Evolutionary conservation across 1,284 basidiomycete genomes (phyloP).

Genomic region (Ustilago hordei): DNA sequence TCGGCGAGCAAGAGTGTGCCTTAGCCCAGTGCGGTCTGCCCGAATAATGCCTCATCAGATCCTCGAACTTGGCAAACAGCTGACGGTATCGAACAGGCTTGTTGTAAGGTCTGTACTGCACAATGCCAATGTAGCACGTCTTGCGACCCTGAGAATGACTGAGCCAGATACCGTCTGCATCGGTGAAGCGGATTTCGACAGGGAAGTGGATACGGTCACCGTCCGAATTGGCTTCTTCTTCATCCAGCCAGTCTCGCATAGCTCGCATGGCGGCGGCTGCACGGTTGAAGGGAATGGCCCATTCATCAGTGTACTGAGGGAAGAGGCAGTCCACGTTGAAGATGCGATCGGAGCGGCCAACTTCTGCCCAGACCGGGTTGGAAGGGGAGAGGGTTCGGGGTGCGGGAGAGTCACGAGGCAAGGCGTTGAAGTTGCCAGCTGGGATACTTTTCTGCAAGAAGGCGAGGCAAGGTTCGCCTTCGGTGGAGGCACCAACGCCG

Average conservation of each 20-base stretch:
- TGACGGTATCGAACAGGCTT: conserved; percentile 85
- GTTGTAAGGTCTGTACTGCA: conserved; percentile 94
- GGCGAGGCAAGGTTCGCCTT: conserved; percentile 28
- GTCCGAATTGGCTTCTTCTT: conserved; percentile 75
- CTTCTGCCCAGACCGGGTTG: conserved; percentile 44
- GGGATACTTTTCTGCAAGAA: conserved; percentile 28
- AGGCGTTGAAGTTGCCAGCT: conserved; percentile 28
- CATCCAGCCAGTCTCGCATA: conserved; percentile 80
- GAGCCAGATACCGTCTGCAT: conserved; percentile 91
- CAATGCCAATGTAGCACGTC: conserved; percentile 94
- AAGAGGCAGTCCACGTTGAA: conserved; percentile 70
- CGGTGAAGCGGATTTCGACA: conserved; percentile 90
- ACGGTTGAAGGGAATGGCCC: conserved; percentile 82
- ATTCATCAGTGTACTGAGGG: conserved; percentile 75
- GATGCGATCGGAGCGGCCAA: conserved; percentile 60
- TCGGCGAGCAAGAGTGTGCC: conserved; percentile 81
- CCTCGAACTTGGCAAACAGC: conserved; percentile 84
- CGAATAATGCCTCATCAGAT: conserved; percentile 78
- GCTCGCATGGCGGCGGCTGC: conserved; percentile 77
- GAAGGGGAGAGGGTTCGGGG: conserved; percentile 30
- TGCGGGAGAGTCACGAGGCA: conserved; percentile 39
- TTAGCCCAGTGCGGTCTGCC: conserved; percentile 99
- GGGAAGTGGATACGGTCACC: conserved; percentile 91
- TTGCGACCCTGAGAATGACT: conserved; percentile 83
- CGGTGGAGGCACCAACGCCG: conserved; percentile 21